phyloP scores from a whole-genome alignment of 495 filamentous ascomycete species.

The Astrocystis sublimbata region DNA sequence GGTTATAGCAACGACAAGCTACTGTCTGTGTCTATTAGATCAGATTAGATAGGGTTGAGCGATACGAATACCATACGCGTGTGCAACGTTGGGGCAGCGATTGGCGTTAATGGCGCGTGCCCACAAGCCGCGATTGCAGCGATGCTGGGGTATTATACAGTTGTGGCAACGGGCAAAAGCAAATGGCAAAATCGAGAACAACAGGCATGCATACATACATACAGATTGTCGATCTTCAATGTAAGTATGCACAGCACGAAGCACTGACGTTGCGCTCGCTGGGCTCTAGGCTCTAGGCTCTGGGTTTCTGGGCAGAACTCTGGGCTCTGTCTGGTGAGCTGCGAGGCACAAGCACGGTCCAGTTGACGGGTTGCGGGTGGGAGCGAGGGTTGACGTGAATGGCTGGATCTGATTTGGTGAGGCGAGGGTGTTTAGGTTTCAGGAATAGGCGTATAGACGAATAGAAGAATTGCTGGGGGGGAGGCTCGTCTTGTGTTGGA shows the following conservation, averaged over 20 bases:
- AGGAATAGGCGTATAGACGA: conserved; percentile 31
- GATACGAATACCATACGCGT: not conserved
- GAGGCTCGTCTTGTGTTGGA: conserved; percentile 17
- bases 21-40: not conserved
- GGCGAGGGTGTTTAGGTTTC: conserved; percentile 32
- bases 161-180: not conserved
- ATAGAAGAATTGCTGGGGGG: conserved; percentile 31
- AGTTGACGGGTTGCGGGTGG: conserved; percentile 13
- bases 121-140: conserved; percentile 5
- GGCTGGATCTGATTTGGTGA: conserved; percentile 35
- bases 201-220: conserved; percentile 4
- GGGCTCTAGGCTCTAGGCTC: no score
- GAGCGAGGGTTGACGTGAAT: conserved; percentile 14
- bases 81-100: conserved; percentile 6
- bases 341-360: conserved; percentile 1
- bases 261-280: conserved; percentile 4
- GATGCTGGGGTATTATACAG: not conserved
- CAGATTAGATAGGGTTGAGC: conserved; percentile 8
- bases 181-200: no score
- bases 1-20: not conserved
- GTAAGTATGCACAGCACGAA: not conserved
- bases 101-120: conserved; percentile 14
- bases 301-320: no score
- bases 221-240: not conserved
- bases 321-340: conserved; percentile 10